A percentile compares a stretch with the other conserved stretches of the same genome.
phyloP scores from a whole-genome alignment of 495 filamentous ascomycete species.

The Daldinia vernicosa region DNA sequence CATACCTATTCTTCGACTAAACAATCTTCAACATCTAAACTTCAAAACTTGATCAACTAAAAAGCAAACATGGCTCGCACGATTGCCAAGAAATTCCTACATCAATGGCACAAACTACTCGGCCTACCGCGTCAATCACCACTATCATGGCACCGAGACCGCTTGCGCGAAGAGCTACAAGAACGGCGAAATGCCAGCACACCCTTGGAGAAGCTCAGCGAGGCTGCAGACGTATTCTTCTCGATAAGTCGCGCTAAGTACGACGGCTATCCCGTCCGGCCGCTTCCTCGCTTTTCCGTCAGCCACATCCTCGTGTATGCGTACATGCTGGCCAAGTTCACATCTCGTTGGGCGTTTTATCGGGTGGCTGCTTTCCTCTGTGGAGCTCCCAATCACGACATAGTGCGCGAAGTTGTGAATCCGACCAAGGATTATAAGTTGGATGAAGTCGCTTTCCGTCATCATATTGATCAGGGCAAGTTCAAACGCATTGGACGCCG shows the following conservation, averaged over 20 bases:
- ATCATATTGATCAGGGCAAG: constrained; percentile 52
- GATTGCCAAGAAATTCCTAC: constrained; percentile 31
- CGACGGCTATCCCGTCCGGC: constrained; percentile 9
- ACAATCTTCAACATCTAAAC: background rate
- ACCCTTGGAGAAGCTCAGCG: constrained; percentile 55
- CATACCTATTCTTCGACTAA: background rate
- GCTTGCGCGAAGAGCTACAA: constrained; percentile 56
- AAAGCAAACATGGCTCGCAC: background rate
- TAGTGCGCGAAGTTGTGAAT: constrained; percentile 61
- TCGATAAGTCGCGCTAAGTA: constrained; percentile 55
- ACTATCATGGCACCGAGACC: constrained; percentile 56
- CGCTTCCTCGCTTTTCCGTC: constrained; percentile 44
- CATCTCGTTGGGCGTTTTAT: constrained; percentile 61
- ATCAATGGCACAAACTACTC: constrained; percentile 54
- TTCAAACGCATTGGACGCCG: constrained; percentile 50
- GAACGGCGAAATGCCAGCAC: constrained; percentile 53
- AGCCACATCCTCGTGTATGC: constrained; percentile 49
- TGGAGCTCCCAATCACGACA: constrained; percentile 35
- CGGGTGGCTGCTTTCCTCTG: constrained; percentile 54
- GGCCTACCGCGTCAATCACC: constrained; percentile 52
- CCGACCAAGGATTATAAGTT: constrained; percentile 59
- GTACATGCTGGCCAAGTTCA: constrained; percentile 64
- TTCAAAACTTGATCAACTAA: background rate
- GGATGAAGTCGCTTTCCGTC: constrained; percentile 56
- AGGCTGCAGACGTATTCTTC: constrained; percentile 64